A percentile compares a stretch with the other conserved stretches of the same genome.
Evolutionary conservation across 805 yeast genomes (phyloP).

Genomic region (Pichia kluyveri): DNA sequence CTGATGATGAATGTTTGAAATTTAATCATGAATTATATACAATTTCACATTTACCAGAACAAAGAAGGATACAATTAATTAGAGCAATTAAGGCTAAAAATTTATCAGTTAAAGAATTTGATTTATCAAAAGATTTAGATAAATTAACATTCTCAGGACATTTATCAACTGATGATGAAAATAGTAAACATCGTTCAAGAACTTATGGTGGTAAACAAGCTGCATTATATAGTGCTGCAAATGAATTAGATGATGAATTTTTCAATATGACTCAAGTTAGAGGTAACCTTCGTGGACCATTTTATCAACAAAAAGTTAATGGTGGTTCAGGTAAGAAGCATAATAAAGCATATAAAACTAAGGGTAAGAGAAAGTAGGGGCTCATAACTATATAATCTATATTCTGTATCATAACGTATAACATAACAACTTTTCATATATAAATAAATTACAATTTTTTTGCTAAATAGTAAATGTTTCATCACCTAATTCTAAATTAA

Average conservation of each 20-base stretch:
- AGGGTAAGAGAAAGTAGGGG: conserved; percentile 9
- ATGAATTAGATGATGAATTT: conserved; percentile 78
- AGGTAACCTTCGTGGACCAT: conserved; percentile 63
- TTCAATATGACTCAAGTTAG: conserved; percentile 58
- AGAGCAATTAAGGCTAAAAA: conserved; percentile 54
- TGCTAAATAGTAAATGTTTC: conserved; percentile 20
- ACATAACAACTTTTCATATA: no score
- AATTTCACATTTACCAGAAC: conserved; percentile 55
- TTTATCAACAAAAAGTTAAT: conserved; percentile 45
- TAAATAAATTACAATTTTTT: no score
- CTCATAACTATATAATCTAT: background rate
- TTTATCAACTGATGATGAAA: conserved; percentile 40
- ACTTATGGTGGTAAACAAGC: conserved; percentile 78
- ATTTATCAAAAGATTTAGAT: conserved; percentile 59
- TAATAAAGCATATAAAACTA: conserved; percentile 37
- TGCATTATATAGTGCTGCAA: conserved; percentile 67
- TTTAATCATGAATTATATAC: conserved; percentile 75
- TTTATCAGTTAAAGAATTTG: conserved; percentile 41
- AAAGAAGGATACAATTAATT: conserved; percentile 62
- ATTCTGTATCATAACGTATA: background rate
- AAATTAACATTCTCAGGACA: conserved; percentile 76
- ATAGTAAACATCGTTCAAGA: conserved; percentile 36
- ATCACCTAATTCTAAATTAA: conserved; percentile 50
- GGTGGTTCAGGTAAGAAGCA: conserved; percentile 72
- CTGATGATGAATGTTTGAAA: conserved; percentile 43